A percentile compares a stretch with the other conserved stretches of the same genome.
phyloP scores from a whole-genome alignment of 139 green algal species.

The Eudorina sp. region DNA sequence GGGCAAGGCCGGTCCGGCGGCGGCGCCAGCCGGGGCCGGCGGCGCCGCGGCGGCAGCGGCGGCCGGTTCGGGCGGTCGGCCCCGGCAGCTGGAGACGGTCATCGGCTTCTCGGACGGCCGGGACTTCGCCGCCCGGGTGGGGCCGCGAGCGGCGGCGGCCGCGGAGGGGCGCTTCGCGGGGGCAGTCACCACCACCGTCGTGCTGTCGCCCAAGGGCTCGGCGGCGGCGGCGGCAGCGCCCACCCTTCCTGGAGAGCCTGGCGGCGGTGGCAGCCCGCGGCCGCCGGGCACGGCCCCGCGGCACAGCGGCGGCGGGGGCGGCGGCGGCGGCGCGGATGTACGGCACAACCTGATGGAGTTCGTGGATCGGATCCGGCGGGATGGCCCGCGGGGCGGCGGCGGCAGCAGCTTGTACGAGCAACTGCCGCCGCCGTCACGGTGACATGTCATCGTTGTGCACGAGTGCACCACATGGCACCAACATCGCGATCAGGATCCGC shows the following conservation, averaged over 20 bases:
- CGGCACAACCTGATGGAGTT: background rate
- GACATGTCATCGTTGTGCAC: too few relatives aligned
- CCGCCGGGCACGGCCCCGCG: background rate
- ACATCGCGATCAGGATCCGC: too few relatives aligned
- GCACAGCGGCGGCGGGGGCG: background rate
- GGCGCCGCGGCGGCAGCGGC: background rate
- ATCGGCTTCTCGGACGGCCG: slow-evolving; percentile 44
- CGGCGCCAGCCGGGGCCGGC: background rate
- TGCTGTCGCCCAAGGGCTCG: background rate
- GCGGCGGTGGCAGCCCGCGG: background rate
- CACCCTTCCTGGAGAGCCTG: background rate
- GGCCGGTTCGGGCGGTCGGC: background rate
- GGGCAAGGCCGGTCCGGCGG: background rate
- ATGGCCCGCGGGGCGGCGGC: background rate
- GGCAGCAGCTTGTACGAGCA: slow-evolving; percentile 19
- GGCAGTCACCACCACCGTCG: background rate
- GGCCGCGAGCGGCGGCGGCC: background rate
- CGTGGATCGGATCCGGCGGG: slow-evolving; percentile 17
- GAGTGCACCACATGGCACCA: too few relatives aligned
- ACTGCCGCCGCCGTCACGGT: slow-evolving; percentile 28
- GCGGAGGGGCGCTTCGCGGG: slow-evolving; percentile 16
- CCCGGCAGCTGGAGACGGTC: slow-evolving; percentile 28
- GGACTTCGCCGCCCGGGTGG: slow-evolving; percentile 20
- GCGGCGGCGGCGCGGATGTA: background rate
- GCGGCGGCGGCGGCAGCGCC: background rate